A percentile compares a stretch with the other conserved stretches of the same genome.
These are phyloP conservation scores for Bidens hawaiensis DNA, from an alignment of 140 eudicot genomes.

Conservation along the genomic window DNA sequence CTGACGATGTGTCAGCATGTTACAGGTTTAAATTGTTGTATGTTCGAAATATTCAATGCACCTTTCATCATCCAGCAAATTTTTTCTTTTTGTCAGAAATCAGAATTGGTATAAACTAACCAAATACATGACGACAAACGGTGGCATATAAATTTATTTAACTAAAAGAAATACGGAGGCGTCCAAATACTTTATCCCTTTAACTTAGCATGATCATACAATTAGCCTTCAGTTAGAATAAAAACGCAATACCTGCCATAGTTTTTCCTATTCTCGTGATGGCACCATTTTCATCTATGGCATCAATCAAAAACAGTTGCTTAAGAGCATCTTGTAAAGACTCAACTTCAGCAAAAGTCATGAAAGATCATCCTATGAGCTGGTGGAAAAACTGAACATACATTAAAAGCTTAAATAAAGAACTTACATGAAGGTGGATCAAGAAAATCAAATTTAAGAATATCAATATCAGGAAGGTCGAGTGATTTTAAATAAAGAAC, in stretches of 20 bases:
- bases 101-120: neutral
- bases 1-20: neutral
- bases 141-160: neutral
- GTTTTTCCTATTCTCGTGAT: slow-evolving; percentile 71
- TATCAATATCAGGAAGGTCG: slow-evolving; percentile 95
- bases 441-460: slow-evolving; percentile 90
- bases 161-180: neutral
- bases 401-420: neutral
- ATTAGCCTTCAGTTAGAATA: neutral
- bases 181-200: neutral
- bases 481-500: slow-evolving; percentile 93
- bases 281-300: slow-evolving; percentile 82
- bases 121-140: neutral
- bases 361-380: neutral
- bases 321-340: slow-evolving; percentile 89
- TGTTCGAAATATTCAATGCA: neutral
- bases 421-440: slow-evolving; percentile 86
- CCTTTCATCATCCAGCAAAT: neutral
- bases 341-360: slow-evolving; percentile 61
- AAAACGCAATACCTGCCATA: slow-evolving; percentile 66
- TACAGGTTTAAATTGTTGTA: neutral
- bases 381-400: slow-evolving; percentile 5
- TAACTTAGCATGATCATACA: neutral
- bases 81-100: no score
- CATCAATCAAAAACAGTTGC: slow-evolving; percentile 89